Evolutionary conservation across 441 rosid species (phyloP).

Genomic region (Populus hybrid): DNA sequence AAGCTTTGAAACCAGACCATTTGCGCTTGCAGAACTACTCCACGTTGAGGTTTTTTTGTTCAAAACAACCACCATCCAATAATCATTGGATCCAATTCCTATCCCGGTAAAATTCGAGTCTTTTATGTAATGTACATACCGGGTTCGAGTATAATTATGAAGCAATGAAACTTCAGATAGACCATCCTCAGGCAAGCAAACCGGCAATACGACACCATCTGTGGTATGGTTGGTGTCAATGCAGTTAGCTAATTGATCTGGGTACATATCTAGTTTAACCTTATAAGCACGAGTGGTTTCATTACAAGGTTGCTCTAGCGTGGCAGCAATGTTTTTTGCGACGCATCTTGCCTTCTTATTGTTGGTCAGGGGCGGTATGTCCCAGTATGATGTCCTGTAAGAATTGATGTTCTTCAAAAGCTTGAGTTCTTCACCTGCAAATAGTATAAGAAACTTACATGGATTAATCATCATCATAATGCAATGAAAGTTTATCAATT

Average conservation of each 20-base stretch:
- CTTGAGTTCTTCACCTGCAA: neutral
- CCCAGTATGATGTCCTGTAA: neutral
- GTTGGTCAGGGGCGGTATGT: neutral
- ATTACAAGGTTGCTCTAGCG: neutral
- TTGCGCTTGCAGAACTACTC: neutral
- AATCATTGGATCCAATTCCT: neutral
- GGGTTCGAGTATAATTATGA: neutral
- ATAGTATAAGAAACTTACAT: neutral
- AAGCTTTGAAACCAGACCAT: neutral
- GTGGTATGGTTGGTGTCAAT: neutral
- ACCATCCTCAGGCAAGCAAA: neutral
- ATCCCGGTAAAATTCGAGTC: neutral
- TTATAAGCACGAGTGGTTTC: neutral
- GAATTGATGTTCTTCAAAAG: neutral
- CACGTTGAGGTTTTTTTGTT: neutral
- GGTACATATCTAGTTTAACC: neutral
- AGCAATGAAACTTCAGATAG: neutral
- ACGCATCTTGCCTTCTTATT: neutral
- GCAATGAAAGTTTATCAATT: neutral
- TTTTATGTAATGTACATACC: neutral
- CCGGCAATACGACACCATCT: neutral
- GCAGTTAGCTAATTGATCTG: neutral
- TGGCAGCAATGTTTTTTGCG: neutral
- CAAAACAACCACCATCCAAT: neutral
- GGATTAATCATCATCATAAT: neutral